Base-by-base conservation (phyloP, 139 green algal genomes). In the Axilococcus clingmanii region DNA sequence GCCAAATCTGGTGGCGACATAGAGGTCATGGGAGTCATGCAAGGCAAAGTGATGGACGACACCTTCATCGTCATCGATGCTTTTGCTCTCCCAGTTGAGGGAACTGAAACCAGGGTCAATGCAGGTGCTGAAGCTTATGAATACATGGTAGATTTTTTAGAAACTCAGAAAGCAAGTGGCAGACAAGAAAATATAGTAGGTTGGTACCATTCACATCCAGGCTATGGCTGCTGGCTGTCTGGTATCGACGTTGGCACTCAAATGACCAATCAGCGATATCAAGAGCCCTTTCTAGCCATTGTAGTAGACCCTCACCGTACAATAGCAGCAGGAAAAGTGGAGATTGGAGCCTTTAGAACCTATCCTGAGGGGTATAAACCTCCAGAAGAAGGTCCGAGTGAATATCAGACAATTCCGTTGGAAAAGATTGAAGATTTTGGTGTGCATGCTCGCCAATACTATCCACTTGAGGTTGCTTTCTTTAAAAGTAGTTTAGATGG, bases 371-470 rank as follows among this genome's bases (percentile, higher is more conserved):
- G 34, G 9, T 31, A 48, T 17, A 17, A 22, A 31, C 16, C 24
- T 22, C 25, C 12, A n/a, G 28, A 57, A 7, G 29, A 44, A 33
- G 25, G 14, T 2, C 2, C 72, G 3, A 80, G 61, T 37, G 82
- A 97, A 77, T 96, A 98, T 69, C 90, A 98, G 76, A 96, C 86
- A 42, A 97, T 99, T 57, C 92, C 92, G 0, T 55, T 96, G 48
- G 83, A 75, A 59, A 97, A 98, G 72, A 95, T 99, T 37, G 92
- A 98, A 74, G 92, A 99, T 68, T 99, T 95, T 77, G 92, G 92
- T 5, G 86, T 95, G 62, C 76, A 81, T 57, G 57, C 42, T 42
- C 64, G 79, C 30, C 42, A 81, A 71, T 89, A 93, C 61, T 89
- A 93, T 61, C 52, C 53, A 28, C 68, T 89, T 23, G 84, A 95